These are phyloP conservation scores for Sporothrix curviconia DNA, from an alignment of 2,329 filamentous ascomycete genomes.

Conservation along the genomic window DNA sequence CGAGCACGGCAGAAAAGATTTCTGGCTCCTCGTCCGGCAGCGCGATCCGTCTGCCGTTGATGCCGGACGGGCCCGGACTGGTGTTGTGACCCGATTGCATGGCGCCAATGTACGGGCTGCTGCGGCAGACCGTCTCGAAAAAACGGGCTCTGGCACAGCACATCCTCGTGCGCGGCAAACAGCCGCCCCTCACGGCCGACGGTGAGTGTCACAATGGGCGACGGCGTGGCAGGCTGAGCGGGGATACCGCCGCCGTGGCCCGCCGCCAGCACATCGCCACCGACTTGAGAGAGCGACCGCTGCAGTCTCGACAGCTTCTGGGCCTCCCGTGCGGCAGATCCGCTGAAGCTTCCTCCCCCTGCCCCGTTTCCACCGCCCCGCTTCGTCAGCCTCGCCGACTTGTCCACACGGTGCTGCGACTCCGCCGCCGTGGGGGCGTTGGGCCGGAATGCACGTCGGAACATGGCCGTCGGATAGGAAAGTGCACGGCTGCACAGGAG, in stretches of 20 bases:
- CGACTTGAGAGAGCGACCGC: conserved; percentile 60
- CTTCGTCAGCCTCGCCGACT: conserved; percentile 79
- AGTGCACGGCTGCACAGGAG: not conserved
- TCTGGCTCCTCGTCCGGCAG: conserved; percentile 75
- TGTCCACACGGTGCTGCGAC: conserved; percentile 63
- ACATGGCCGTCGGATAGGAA: conserved; percentile 54
- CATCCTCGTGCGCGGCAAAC: conserved; percentile 92
- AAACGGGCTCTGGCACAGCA: conserved; percentile 80
- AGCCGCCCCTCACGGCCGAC: conserved; percentile 79
- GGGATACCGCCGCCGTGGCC: conserved; percentile 16
- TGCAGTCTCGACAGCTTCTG: conserved; percentile 80
- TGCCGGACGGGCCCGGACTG: conserved; percentile 33
- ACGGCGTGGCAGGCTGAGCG: conserved; percentile 35
- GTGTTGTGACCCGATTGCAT: conserved; percentile 5
- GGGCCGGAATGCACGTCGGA: conserved; percentile 83
- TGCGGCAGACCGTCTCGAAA: conserved; percentile 64
- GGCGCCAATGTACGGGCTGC: conserved; percentile 11
- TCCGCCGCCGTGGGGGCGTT: conserved; percentile 41
- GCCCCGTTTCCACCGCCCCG: conserved; percentile 29
- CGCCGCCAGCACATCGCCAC: conserved; percentile 30
- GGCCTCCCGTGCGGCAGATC: conserved; percentile 55
- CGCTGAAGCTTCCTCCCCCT: conserved; percentile 16
- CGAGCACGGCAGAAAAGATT: conserved; percentile 86
- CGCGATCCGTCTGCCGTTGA: conserved; percentile 70
- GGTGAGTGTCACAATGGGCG: conserved; percentile 78